Conservation (phyloP, 176 grass and related monocot genomes). For the Rhynchospora tenuis region DNA sequence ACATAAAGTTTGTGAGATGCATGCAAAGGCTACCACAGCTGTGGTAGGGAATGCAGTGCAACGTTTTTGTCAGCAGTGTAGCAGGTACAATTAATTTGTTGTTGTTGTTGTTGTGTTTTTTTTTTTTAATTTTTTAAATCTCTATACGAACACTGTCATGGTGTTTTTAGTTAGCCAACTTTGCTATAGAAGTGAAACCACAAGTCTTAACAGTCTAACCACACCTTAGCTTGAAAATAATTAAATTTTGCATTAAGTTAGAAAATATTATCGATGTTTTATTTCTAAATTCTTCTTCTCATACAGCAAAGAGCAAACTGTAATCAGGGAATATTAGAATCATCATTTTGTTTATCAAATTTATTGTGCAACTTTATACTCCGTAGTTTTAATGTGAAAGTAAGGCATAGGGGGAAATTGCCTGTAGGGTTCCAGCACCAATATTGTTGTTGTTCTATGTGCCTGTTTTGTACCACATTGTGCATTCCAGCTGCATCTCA, state of each 20-base stretch:
- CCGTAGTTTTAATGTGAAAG: neutral
- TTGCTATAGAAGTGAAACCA: neutral
- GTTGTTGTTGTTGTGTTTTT: too few species aligned
- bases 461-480: neutral
- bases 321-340: neutral
- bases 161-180: neutral
- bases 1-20: constrained; percentile 97
- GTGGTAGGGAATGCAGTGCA: constrained; percentile 64
- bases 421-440: neutral
- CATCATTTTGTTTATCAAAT: neutral
- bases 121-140: too few species aligned
- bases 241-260: neutral
- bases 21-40: constrained; percentile 84
- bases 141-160: neutral
- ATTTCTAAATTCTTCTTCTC: neutral
- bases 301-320: neutral
- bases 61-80: constrained; percentile 97
- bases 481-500: neutral
- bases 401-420: neutral
- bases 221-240: neutral
- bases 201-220: neutral
- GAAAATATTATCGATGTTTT: neutral
- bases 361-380: neutral
- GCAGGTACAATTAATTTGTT: constrained; percentile 54
- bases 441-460: neutral